Evolutionary conservation across 192 early-diverging fungal genomes (phyloP), one percentile per base, ranked within the genome.

Genomic region (Mortierella alpina): DNA sequence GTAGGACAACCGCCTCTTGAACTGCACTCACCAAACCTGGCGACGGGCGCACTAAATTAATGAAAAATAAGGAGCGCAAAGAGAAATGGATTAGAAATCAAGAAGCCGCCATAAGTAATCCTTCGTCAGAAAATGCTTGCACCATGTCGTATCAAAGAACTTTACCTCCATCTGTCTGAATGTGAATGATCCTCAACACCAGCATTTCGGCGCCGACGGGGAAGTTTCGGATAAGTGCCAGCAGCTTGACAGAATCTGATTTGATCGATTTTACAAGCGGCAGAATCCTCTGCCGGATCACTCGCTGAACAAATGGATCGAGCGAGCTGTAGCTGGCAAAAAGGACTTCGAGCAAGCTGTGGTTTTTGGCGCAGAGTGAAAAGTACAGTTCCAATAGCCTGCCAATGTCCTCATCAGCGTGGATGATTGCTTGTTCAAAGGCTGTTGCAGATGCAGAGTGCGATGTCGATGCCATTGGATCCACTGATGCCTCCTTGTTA

Each of bases 311-410:
- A 68, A 83, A 85, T 14, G 63, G 69, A 68, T 70, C 59, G 61
- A 49, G 80, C 1, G 66, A 75, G 18, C 7, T 59, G 62, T 71
- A 76, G 39, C 74, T 18, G n/a, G 52, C 46, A 57, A 72, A 65
- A n/a, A 78, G 20, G 5, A 83, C 70, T 45, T 64, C 70, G 50
- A 96, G 78, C n/a, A 96, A 66, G 20, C 88, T 84, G 59, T 84
- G 89, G 51, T 93, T 93, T 69, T 92, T 93, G 52, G 87, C 88
- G 67, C 92, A 93, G 11, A 95, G 75, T 22, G 92, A 90, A 70
- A 96, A 90, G 75, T 86, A 96, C 39, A 96, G 74, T 64, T 96
- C 95, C 45, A 95, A 63, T 62, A 88, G 88, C 17, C 86, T 64
- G 12, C 88, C 82, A 14, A 94, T 86, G 65, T 92, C 92, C n/a